Evolutionary conservation across 1,139 yeast genomes (phyloP), one percentile per base, ranked within the genome.

Genomic region (Taiozyma sp.): DNA sequence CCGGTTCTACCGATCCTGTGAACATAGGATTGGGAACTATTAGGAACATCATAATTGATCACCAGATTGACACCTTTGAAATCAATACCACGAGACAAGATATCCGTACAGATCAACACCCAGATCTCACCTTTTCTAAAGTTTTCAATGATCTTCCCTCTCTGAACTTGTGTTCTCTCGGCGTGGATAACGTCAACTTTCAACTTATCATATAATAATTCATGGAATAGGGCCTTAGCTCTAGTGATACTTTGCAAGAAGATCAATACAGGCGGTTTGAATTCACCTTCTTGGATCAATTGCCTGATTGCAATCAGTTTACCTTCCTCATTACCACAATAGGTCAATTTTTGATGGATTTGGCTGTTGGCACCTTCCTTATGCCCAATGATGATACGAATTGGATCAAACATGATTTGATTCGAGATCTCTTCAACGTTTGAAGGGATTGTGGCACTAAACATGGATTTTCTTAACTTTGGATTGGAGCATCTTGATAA

Each of bases 1-100:
- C 99, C 99, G 2, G 99, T 93, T 75, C 99, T 86, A 68, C 99
- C 99, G 61, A 95, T 89, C 71, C 99, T 81, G 68, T 95, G 99
- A 44, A 95, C 97, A 67, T 95, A 95, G 0, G 97, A 85, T 68
- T 93, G 98, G 0, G 98, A 89, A 47, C 87, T 80, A 61, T 84
- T 89, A 16, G 99, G 99, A 6, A 93, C 96, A 70, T 95, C 99
- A 66, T 93, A 95, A 69, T 95, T 95, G 59, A 95, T 88, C 35
- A 95, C 98, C 54, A 93, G 69, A 63, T 91, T 91, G 42, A 95
- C 95, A 42, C 98, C 98, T 64, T 89, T 89, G 73, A 95, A 95
- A 69, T 95, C 99, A 52, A 95, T 90, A 73, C 99, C 99, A 71
- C 99, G 80, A 2, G 98, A 85, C 50, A 95, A 73, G 49, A 95